Base-by-base conservation (phyloP, 768 basidiomycete species). In the Rhizopogon salebrosus region DNA sequence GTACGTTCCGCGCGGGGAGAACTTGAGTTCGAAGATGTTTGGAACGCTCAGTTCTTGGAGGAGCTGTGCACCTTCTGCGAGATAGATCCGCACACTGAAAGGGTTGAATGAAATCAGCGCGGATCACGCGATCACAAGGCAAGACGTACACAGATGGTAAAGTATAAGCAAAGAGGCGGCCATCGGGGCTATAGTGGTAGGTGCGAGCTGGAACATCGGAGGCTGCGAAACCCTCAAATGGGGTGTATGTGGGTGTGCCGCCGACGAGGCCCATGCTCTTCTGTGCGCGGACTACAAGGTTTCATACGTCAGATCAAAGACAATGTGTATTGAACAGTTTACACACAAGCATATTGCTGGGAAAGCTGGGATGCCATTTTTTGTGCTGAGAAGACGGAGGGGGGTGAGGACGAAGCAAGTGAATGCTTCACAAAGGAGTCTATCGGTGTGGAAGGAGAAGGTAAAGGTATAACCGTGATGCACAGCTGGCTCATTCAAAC, bases 1-100 rank as follows among this genome's bases (percentile, higher is more conserved):
- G 70, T 92, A 98, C 0, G 89, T 92, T 36, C 92, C 95, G 55
- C 89, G 82, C 9, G 97, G 95, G 6, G 95, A 98, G 71, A 99
- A 97, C 62, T 80, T 80, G 61, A 98, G 67, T 64, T 98, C 97
- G 49, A 93, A 66, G 56, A 89, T 79, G 61, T 86, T 89, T 61
- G 86, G 78, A 48, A 90, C 73, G 41, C 78, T 69, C 55, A 95
- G 80, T 64, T 92, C 87, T 59, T 82, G 82, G 54, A 94, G 75
- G 53, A 92, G 76, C 66, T 82, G 76, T 54, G 82, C 82, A 65
- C 80, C 79, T 71, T 87, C 80, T 60, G 88, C 84, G 69, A 90
- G 80, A 70, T 80, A 81, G 66, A 95, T 80, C 70, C 82, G 80
- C 63, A 92, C 82, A 64, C 88, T 93, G 63, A 5, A 62, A 53